phyloP scores from a whole-genome alignment of 2,329 filamentous ascomycete species.

The Ophiostoma quercus region DNA sequence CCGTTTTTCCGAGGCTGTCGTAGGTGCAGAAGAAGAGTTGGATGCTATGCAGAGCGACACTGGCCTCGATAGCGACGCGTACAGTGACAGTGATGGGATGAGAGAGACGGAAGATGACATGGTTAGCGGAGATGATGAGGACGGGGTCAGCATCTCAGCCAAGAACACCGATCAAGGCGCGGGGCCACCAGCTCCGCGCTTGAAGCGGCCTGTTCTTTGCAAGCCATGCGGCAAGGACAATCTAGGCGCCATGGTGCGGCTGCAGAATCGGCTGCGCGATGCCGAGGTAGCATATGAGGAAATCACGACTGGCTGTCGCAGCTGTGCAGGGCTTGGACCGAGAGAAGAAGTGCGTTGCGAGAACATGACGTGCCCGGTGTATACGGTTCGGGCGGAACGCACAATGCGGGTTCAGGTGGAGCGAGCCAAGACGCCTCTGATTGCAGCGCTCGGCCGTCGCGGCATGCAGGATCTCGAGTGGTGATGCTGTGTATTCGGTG shows the following conservation, averaged over 20 bases:
- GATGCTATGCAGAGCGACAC: neutral
- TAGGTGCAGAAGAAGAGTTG: neutral
- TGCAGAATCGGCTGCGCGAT: conserved; percentile 57
- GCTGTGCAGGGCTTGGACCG: conserved; percentile 68
- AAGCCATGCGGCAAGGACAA: conserved; percentile 48
- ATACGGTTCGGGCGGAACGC: conserved; percentile 71
- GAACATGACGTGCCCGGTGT: conserved; percentile 87
- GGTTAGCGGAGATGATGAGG: neutral
- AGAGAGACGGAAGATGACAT: neutral
- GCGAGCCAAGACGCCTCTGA: conserved; percentile 36
- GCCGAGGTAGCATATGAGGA: conserved; percentile 61
- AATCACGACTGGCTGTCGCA: conserved; percentile 68
- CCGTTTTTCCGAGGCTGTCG: no score
- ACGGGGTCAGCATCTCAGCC: neutral
- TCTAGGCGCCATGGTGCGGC: conserved; percentile 57
- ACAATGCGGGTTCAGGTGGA: conserved; percentile 43
- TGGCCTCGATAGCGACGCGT: neutral
- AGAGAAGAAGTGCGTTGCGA: conserved; percentile 79
- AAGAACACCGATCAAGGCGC: neutral
- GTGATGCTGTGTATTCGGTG: conserved; percentile 22
- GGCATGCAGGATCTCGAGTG: conserved; percentile 35
- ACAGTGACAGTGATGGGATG: neutral
- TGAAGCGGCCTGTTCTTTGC: conserved; percentile 41
- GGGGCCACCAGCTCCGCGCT: neutral
- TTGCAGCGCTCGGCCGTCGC: conserved; percentile 34